Conservation (phyloP, 78 protist species). For the Guillardia theta region DNA sequence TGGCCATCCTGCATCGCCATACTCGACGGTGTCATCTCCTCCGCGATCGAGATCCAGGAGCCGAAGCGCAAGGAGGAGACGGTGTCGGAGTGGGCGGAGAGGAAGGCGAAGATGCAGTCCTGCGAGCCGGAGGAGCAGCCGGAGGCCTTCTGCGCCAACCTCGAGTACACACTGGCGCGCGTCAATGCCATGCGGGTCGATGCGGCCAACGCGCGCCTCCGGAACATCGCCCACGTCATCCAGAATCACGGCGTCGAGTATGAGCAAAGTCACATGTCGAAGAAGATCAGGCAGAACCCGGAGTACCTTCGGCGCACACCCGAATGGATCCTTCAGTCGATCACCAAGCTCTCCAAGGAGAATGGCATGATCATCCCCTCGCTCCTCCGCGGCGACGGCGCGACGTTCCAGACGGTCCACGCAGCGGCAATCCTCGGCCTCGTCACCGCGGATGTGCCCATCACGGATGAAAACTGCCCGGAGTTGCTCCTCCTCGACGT, state of each 20-base stretch:
- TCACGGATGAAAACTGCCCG: too few relatives aligned
- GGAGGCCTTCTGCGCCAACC: not conserved
- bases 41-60: not conserved
- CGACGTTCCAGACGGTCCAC: too few relatives aligned
- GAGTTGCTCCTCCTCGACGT: too few relatives aligned
- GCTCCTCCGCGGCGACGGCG: too few relatives aligned
- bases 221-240: not conserved
- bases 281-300: not conserved
- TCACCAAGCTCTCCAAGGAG: too few relatives aligned
- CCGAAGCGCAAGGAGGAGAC: constrained; percentile 13
- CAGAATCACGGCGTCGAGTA: not conserved
- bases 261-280: not conserved
- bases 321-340: too few relatives aligned
- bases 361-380: too few relatives aligned
- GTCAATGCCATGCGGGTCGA: not conserved
- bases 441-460: too few relatives aligned
- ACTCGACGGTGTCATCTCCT: not conserved
- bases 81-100: not conserved
- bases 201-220: not conserved
- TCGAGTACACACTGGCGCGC: not conserved
- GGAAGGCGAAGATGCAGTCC: not conserved
- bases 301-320: too few relatives aligned
- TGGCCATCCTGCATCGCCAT: not conserved
- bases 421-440: too few relatives aligned
- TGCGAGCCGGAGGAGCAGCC: not conserved